These are phyloP conservation scores for Backusella circina DNA, from an alignment of 192 early-diverging fungal species.

Conservation along the genomic window DNA sequence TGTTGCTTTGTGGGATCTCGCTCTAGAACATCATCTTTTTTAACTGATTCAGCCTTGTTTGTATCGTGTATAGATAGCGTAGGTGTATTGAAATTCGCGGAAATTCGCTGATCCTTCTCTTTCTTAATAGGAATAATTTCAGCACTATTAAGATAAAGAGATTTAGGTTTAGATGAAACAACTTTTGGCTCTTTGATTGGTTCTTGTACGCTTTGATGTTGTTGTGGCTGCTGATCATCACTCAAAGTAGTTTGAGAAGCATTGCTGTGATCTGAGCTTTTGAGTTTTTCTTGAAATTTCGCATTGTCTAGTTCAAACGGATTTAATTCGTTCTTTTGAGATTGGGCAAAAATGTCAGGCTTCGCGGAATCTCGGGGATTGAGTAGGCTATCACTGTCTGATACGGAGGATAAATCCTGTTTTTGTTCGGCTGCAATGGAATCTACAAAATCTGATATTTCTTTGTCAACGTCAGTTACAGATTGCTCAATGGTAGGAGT, in stretches of 20 bases:
- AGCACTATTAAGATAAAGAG: background rate
- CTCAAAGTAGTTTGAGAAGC: background rate
- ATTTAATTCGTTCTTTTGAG: background rate
- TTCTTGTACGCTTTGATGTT: background rate
- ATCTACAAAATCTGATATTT: background rate
- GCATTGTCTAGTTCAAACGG: background rate
- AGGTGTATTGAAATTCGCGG: background rate
- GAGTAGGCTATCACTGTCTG: background rate
- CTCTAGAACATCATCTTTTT: background rate
- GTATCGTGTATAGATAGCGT: background rate
- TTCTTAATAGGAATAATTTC: background rate
- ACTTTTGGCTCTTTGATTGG: background rate
- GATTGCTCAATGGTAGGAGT: constrained; percentile 11
- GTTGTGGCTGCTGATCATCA: background rate
- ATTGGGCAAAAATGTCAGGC: background rate
- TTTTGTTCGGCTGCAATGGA: constrained; percentile 1
- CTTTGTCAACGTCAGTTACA: background rate
- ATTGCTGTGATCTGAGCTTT: background rate
- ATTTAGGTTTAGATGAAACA: background rate
- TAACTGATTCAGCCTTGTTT: background rate
- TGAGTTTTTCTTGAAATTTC: background rate
- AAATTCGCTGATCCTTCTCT: background rate
- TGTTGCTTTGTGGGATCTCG: background rate
- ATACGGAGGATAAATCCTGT: background rate
- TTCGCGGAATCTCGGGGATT: background rate